Evolutionary conservation across 2,329 filamentous ascomycete species (phyloP).

Genomic region (Paraphaeosphaeria sporulosa): DNA sequence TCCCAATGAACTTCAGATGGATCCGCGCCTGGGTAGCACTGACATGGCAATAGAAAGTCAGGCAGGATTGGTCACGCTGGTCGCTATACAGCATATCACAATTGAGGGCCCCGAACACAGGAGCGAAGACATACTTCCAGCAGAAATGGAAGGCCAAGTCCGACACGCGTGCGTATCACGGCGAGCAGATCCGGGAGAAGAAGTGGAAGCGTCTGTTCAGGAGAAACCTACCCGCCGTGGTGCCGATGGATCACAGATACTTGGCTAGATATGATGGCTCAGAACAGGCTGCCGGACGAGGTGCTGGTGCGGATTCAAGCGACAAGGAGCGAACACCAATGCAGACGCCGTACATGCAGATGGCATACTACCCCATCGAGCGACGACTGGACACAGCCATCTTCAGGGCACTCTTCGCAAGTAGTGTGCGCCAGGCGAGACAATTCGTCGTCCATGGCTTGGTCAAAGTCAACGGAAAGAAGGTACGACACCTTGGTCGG

Average conservation of each 20-base stretch:
- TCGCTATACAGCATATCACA: conserved; percentile 88
- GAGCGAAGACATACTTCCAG: conserved; percentile 81
- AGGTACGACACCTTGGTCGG: conserved; percentile 61
- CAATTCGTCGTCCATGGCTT: conserved; percentile 93
- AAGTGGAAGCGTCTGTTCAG: conserved; percentile 96
- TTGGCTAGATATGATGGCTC: conserved; percentile 84
- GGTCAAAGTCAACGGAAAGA: conserved; percentile 96
- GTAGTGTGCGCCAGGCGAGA: conserved; percentile 88
- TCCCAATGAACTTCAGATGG: neutral
- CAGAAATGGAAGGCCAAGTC: conserved; percentile 97
- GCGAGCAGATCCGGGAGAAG: conserved; percentile 90
- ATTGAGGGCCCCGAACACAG: conserved; percentile 53
- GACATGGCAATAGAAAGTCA: conserved; percentile 73
- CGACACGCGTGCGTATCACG: conserved; percentile 84
- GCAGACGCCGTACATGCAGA: conserved; percentile 90
- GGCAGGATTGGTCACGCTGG: conserved; percentile 97
- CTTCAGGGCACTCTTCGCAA: conserved; percentile 92
- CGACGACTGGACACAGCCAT: conserved; percentile 92
- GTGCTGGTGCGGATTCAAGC: conserved; percentile 67
- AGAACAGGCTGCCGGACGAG: conserved; percentile 81
- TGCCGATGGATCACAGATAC: conserved; percentile 82
- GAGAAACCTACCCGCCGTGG: conserved; percentile 78
- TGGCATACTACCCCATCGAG: conserved; percentile 92
- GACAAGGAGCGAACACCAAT: conserved; percentile 32
- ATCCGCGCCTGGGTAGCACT: conserved; percentile 12